Base-by-base conservation (phyloP, 2,329 filamentous ascomycete species). In the Colletotrichum destructivum region DNA sequence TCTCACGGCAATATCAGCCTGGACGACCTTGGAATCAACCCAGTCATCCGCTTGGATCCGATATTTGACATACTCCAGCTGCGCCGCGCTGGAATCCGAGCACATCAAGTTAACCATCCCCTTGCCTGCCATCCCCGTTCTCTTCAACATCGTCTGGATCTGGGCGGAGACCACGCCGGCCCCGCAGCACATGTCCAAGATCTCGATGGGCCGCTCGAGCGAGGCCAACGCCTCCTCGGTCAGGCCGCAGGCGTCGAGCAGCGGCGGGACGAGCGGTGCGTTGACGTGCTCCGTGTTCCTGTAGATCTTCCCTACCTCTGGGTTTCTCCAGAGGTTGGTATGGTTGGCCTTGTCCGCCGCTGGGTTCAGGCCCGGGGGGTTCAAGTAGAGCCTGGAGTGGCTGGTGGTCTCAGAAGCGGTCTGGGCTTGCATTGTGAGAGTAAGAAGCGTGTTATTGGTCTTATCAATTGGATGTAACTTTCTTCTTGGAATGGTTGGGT, bases 171-270 rank as follows among this genome's bases (percentile, higher is more conserved):
- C 64, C 4, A 67, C 64, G 15, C 56, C 64, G 4, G 64, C 61
- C 13, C 64, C 64, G 64, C 64, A 67, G 40, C 56, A 61, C 64
- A 67, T 61, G 23, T 61, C 56, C 56, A 67, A 46, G 23, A 67
- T 56, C 18, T 51, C 4, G 38, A 67, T 3, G 35, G 47, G 49
- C 35, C 35, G 52, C 38, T 40, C 40, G 16, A 35, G 31, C 8
- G 64, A 46, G 15, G 47, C 38, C 16, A 38, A 12, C 21, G 49
- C 47, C 18, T 11, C 23, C 44, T 54, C 31, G 49, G 56, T 26
- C 23, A 67, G 38, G 8, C n/a, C 26, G 21, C 38, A 56, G 38
- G 40, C 54, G 26, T 62, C 47, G 35, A 67, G 47, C 8, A 61
- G 56, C 15, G 47, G 54, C 23, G 46, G 55, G 23, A 49, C 55